These are phyloP conservation scores for Xerocomus brunneocitrinus DNA, from an alignment of 768 basidiomycete species.

Conservation along the genomic window DNA sequence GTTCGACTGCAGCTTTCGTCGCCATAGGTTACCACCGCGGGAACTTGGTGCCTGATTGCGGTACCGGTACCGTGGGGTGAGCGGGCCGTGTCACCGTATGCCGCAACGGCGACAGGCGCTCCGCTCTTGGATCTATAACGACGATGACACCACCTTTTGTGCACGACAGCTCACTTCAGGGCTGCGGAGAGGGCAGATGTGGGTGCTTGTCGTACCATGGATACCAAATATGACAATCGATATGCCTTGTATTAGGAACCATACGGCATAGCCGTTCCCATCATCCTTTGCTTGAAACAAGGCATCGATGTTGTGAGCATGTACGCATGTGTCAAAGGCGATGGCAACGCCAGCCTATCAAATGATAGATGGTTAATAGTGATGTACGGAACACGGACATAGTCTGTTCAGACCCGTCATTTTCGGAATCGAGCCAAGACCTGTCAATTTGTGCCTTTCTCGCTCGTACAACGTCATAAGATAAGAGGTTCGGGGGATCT, in stretches of 20 bases:
- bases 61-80: slow-evolving; percentile 27
- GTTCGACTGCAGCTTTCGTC: slow-evolving; percentile 7
- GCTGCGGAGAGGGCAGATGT: slow-evolving; percentile 11
- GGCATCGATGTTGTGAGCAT: slow-evolving; percentile 1
- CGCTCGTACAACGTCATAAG: slow-evolving; percentile 6
- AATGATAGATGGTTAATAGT: slow-evolving; percentile 1
- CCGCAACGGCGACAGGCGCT: slow-evolving; percentile 16
- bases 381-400: slow-evolving; percentile 3
- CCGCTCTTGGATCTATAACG: background rate
- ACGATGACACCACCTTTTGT: slow-evolving; percentile 1
- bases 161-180: slow-evolving; percentile 3
- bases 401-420: slow-evolving; percentile 1
- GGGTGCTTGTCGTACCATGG: slow-evolving; percentile 12
- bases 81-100: background rate
- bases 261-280: slow-evolving; percentile 20
- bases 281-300: slow-evolving; percentile 7
- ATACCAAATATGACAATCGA: slow-evolving; percentile 19
- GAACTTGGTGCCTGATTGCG: slow-evolving; percentile 10
- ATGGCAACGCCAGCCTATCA: background rate
- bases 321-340: slow-evolving; percentile 1
- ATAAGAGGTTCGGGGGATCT: slow-evolving; percentile 7
- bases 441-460: slow-evolving; percentile 14
- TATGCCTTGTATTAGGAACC: slow-evolving; percentile 24
- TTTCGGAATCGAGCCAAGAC: slow-evolving; percentile 7
- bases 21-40: slow-evolving; percentile 17